Evolutionary conservation across 192 early-diverging fungal genomes (phyloP), one percentile per base, ranked within the genome.

Genomic region (Backusella mclennaniae): DNA sequence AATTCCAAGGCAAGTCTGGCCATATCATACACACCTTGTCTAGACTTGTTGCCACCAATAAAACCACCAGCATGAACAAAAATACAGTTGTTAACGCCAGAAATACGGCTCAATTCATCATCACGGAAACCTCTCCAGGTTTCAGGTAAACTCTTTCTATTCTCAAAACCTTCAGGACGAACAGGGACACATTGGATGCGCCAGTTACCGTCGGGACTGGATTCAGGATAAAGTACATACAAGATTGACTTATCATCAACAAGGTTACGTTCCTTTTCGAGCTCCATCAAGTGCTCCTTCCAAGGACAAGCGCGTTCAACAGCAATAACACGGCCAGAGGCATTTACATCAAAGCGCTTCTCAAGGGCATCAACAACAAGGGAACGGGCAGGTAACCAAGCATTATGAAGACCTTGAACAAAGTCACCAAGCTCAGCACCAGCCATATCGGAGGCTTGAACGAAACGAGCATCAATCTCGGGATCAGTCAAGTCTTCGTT

Each of bases 321-420:
- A 36, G 95, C 82, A 46, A 99, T 82, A 66, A 99, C 93, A 46
- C 90, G 86, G 35, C 96, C 97, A 33, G 87, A 89, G 26, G 84
- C 79, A 79, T 96, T 91, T 72, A 93, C 82, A 31, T 90, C 87
- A 56, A 71, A 67, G 14, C 88, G 79, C 21, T 46, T 42, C 6
- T 86, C 85, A 66, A 97, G 82, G 0, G 92, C 93, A 15, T 90
- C 80, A 70, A 90, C 90, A 12, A 99, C 97, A 52, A 99, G 84
- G 73, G 90, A 88, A 36, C 96, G 89, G 0, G 95, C 97, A 23
- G 96, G 97, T 23, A 96, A 84, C 96, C 96, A 99, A 0, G 94
- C 85, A 15, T 89, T 78, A 0, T 87, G 93, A 35, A 91, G 85
- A 85, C 93, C 94, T 14, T 83, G 78, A 71, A 96, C 89, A 35